Base-by-base conservation (phyloP, 352 stramenopile species). In the Globisporangium middletonii region DNA sequence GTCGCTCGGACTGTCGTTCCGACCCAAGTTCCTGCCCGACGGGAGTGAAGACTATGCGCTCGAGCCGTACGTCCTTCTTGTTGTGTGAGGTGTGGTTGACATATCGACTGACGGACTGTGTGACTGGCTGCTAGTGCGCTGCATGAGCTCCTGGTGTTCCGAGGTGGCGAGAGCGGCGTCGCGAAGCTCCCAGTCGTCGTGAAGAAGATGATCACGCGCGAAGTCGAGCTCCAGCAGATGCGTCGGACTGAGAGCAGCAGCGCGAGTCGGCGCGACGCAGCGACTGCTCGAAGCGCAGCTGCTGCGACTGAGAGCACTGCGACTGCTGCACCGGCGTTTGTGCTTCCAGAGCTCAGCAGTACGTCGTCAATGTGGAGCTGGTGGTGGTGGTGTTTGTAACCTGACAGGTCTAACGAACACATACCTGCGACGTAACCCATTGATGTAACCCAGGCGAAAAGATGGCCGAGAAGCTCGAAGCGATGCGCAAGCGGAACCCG, bases 191-290 rank as follows among this genome's bases (percentile, higher is more conserved):
- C 84, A 26, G 52, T 89, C 2, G 55, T 63, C 11, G 68, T 89
- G 50, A 74, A 83, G 26, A 90, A 92, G 59, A 88, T 88, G 73
- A 85, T 94, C 53, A 68, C 77, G 50, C 78, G 80, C 13, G 82
- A 94, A 61, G 80, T 94, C 26, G 80, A 92, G 51, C 65, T 94
- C 12, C 80, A 92, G 55, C 74, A 88, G 43, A 83, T 92, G 77
- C 78, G 84, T 44, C 80, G 76, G 38, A 85, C 59, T 53, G 79
- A 92, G 19, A 73, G n/a, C 19, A 63, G 41, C 11, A 55, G 23
- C 42, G 50, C 1, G 19, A 59, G 59, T 26, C 37, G 44, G 42
- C 49, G 33, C 47, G 28, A 18, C 48, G n/a, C 41, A 23, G 18
- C 28, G 16, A 18, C 41, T 5, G 15, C 12, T 18, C 49, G 49